Evolutionary conservation across 257 asterid genomes (phyloP), one percentile per base, ranked within the genome.

Genomic region (Gardenia jasminoides): DNA sequence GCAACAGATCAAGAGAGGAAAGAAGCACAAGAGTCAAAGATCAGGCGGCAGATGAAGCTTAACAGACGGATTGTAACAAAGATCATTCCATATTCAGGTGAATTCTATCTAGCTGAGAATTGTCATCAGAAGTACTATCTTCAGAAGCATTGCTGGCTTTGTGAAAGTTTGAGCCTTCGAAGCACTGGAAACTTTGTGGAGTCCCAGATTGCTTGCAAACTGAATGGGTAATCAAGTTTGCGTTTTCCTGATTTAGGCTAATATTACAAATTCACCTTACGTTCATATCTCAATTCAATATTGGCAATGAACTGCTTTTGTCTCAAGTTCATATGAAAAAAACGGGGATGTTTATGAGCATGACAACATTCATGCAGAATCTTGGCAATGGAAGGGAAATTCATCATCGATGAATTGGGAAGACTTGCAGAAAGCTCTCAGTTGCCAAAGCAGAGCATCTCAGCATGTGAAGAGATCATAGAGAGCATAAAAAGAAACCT

Each of bases 21-120:
- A 78, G 36, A 78, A 41, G 81, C 69, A 26, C 76, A 54, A 28
- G 33, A 78, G 13, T 69, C 70, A 41, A 69, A 78, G 61, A 78
- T 78, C 46, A 78, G 76, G 61, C 19, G 70, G 6, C 76, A 78
- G 58, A 78, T 78, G 81, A 69, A 78, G 33, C 69, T 68, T 52
- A 68, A 77, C 22, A 52, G 59, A 48, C 54, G 76, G 69, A 67
- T 67, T n/a, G 65, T 78, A 10, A 67, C 76, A 43, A 52, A 78
- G 48, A 26, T 78, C 24, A 54, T 6, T 52, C 43, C 64, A 1
- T 22, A 64, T 3, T 39, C 43, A 0, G 50, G 13, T 22, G 56
- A 50, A 3, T 77, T 77, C 46, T 77, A 31, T 50, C 19, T 33
- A 20, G 80, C 75, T 3, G 80, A 77, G 28, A 77, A 77, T 13